Evolutionary conservation across 352 stramenopile species (phyloP), one percentile per base, ranked within the genome.

Genomic region (Phytophthora cactorum): DNA sequence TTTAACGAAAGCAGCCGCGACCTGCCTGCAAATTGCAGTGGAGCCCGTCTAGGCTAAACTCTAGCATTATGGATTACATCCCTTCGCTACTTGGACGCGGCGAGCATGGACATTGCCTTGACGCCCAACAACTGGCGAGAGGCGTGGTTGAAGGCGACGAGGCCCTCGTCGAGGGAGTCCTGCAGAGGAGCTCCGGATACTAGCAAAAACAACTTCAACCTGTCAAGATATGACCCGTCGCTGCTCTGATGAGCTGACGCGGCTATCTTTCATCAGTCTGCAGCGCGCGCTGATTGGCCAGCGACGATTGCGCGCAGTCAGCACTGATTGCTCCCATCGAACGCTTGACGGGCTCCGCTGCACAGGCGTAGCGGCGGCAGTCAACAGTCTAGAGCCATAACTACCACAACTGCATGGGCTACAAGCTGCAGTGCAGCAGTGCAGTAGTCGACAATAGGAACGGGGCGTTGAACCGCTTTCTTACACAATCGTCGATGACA

Each of bases 181-280:
- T 29, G 25, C 15, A 7, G 34, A 7, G 11, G 10, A 31, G 31
- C 29, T 51, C 58, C 59, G 59, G 50, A 59, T 66, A 52, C 22
- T 15, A 17, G 8, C n/a, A 31, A 52, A 45, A 43, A 43, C 10
- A 53, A 70, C 63, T 66, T 60, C 63, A 70, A 65, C 47, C 4
- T 59, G 59, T 70, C 46, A 54, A 52, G 25, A 39, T 6, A 52
- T 45, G 49, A n/a, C 17, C 43, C 51, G 43, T 41, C 41, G 45
- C 43, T 62, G 53, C 28, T 3, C 22, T 51, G 60, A 69, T 69
- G 54, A 64, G 53, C 62, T 69, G 62, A 69, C 53, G 29, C 11
- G 27, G 4, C 17, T 46, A 11, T 32, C 31, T 62, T 62, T 62
- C 60, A 63, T 55, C 45, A 64, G 62, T 59, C 8, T 66, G 55